Base-by-base conservation (phyloP, 768 basidiomycete species). In the Boletus bicolor region DNA sequence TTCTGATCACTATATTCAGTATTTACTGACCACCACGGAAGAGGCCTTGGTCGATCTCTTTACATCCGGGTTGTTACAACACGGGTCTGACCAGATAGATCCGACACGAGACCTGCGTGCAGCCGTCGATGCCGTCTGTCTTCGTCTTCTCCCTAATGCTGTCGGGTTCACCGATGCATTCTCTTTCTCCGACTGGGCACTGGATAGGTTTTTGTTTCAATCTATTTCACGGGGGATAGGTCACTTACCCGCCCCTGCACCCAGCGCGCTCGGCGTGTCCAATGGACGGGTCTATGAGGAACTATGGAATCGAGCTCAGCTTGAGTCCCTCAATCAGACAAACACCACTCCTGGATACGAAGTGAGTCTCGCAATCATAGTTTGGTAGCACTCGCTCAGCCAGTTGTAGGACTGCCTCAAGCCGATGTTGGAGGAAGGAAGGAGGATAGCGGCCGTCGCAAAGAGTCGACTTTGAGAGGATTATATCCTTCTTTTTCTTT, bases 161-260 rank as follows among this genome's bases (percentile, higher is more conserved):
- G 81, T 91, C 51, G 85, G 83, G 0, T 71, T 91, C 51, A 83
- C 78, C 6, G 89, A 91, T 64, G 82, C 86, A 4, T 89, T 91
- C 65, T 85, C 82, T 0, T 87, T 88, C 61, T 77, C 81, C 0
- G 87, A 91, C 62, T 91, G 86, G 84, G 82, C 88, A 49, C 72
- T 91, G 17, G 80, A 89, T 59, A 86, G 85, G 83, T 83, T 47
- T 83, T 47, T 15, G 55, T 44, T 26, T 30, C 8, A 1, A 9
- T 48, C 10, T 7, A 0, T 44, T 14, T 17, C 4, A 38, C 24
- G 1, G 30, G n/a, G 30, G n/a, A 8, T n/a, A 34, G 28, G 4
- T 30, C 1, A 19, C 26, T 52, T 17, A 44, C 6, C 12, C 4
- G 17, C 51, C 48, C 39, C 19, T 15, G 11, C 7, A 8, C 17